Conservation (phyloP, 2,329 filamentous ascomycete species). For the Talaromyces sp. region DNA sequence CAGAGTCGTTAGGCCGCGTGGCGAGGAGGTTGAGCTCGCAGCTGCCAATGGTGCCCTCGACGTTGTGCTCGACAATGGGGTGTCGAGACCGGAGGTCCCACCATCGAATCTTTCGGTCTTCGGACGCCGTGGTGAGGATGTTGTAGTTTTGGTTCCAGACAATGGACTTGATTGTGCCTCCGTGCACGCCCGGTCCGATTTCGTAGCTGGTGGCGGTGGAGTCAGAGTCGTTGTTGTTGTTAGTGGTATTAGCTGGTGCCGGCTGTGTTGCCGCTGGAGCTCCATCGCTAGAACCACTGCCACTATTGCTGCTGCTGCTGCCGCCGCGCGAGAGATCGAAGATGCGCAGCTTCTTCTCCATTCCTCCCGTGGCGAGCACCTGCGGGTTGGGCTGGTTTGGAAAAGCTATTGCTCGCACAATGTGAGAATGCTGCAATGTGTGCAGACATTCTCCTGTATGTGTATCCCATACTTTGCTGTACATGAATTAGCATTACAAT, state of each 20-base stretch:
- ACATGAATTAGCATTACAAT: conserved; percentile 23
- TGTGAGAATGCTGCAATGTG: conserved; percentile 87
- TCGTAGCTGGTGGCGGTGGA: conserved; percentile 68
- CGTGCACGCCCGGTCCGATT: conserved; percentile 79
- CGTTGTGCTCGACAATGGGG: conserved; percentile 67
- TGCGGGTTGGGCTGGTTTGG: conserved; percentile 72
- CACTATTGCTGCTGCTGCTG: not conserved
- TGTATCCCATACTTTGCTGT: conserved; percentile 93
- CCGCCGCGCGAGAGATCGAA: conserved; percentile 70
- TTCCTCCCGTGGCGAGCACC: conserved; percentile 83
- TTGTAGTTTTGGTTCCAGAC: conserved; percentile 89
- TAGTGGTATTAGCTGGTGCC: not conserved
- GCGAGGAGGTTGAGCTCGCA: conserved; percentile 79
- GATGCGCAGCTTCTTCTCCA: conserved; percentile 93
- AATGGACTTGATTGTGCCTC: conserved; percentile 88
- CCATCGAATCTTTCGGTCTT: conserved; percentile 90
- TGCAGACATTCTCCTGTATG: conserved; percentile 85
- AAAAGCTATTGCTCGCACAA: conserved; percentile 90
- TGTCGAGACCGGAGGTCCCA: conserved; percentile 77
- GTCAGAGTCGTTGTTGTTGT: conserved; percentile 1
- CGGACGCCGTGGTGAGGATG: conserved; percentile 80
- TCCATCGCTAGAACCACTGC: conserved; percentile 22
- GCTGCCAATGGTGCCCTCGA: conserved; percentile 82
- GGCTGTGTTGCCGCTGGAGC: conserved; percentile 6
- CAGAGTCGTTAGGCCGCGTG: conserved; percentile 55